A percentile compares a stretch with the other conserved stretches of the same genome.
Evolutionary conservation across 2,329 filamentous ascomycete genomes (phyloP).

Genomic region (Penicillium sp.): DNA sequence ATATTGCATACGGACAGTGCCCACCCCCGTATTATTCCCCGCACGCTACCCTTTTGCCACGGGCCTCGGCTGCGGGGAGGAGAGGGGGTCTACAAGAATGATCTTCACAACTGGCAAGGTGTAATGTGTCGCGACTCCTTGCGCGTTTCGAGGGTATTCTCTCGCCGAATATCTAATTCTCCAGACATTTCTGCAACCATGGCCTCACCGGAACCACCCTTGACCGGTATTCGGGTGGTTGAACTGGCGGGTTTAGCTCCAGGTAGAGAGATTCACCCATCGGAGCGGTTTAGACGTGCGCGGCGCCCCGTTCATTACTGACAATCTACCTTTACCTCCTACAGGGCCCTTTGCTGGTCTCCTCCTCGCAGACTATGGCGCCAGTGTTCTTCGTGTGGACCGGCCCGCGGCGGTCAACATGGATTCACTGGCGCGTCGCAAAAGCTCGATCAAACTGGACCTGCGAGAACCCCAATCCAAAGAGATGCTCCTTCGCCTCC

Average conservation of each 20-base stretch:
- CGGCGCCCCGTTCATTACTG: no score
- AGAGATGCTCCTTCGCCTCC: slow-evolving; percentile 60
- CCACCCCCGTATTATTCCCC: slow-evolving; percentile 3
- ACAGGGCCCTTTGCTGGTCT: slow-evolving; percentile 81
- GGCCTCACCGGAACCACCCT: slow-evolving; percentile 33
- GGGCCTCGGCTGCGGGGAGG: slow-evolving; percentile 13
- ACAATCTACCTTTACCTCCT: slow-evolving; percentile 4
- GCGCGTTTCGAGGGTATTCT: no score
- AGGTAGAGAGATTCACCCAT: slow-evolving; percentile 36
- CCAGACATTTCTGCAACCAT: slow-evolving; percentile 6
- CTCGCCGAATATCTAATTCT: neutral
- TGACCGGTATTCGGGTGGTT: slow-evolving; percentile 56
- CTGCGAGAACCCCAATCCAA: slow-evolving; percentile 63
- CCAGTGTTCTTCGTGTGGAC: slow-evolving; percentile 81
- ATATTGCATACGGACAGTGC: no score
- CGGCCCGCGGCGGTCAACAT: slow-evolving; percentile 49
- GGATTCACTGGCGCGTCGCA: slow-evolving; percentile 75
- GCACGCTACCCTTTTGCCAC: slow-evolving; percentile 4
- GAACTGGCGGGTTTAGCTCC: slow-evolving; percentile 63
- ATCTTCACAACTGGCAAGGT: neutral
- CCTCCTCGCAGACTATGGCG: slow-evolving; percentile 83
- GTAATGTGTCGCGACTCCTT: no score
- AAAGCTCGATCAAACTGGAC: slow-evolving; percentile 72
- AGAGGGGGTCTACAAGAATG: neutral
- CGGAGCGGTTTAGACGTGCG: no score